A percentile compares a stretch with the other conserved stretches of the same genome.
phyloP scores from a whole-genome alignment of 805 yeast species.

The Metschnikowia chrysomelidarum region DNA sequence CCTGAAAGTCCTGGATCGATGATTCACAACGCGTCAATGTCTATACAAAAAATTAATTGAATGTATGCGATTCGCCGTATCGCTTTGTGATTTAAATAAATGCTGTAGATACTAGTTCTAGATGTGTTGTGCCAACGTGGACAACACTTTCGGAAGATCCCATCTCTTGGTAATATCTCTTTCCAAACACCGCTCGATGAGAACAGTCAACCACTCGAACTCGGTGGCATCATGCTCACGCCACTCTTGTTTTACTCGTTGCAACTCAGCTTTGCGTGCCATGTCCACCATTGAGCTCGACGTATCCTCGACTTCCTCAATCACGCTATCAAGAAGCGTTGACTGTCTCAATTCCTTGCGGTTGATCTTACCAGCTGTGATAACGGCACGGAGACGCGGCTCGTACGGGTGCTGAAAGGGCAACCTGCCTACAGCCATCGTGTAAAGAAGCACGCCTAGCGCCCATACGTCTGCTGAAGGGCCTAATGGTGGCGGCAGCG shows the following conservation, averaged over 20 bases:
- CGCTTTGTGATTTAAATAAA: too few species aligned
- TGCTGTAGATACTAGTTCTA: not conserved
- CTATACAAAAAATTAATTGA: too few species aligned
- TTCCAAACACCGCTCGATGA: constrained; percentile 54
- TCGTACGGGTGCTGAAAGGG: constrained; percentile 87
- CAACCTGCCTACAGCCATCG: constrained; percentile 68
- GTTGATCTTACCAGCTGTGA: constrained; percentile 64
- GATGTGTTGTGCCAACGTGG: constrained; percentile 1
- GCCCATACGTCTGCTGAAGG: constrained; percentile 90
- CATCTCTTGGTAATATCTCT: constrained; percentile 51
- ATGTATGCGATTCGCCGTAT: too few species aligned
- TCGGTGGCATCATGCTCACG: constrained; percentile 19
- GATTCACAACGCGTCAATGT: too few species aligned
- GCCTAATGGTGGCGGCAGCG: constrained; percentile 59
- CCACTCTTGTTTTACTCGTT: constrained; percentile 19
- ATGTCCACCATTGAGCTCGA: constrained; percentile 17
- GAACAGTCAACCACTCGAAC: constrained; percentile 28
- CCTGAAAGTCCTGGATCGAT: too few species aligned
- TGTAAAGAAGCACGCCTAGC: constrained; percentile 72
- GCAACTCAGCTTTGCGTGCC: constrained; percentile 11
- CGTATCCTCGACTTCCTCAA: constrained; percentile 15
- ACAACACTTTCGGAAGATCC: constrained; percentile 41
- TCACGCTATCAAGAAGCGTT: constrained; percentile 32
- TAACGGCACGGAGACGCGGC: constrained; percentile 72
- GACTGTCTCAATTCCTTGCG: constrained; percentile 42